Evolutionary conservation across 176 grass and related monocot species (phyloP), one percentile per base, ranked within the genome.

Genomic region (Ampelocalamus luodianensis): DNA sequence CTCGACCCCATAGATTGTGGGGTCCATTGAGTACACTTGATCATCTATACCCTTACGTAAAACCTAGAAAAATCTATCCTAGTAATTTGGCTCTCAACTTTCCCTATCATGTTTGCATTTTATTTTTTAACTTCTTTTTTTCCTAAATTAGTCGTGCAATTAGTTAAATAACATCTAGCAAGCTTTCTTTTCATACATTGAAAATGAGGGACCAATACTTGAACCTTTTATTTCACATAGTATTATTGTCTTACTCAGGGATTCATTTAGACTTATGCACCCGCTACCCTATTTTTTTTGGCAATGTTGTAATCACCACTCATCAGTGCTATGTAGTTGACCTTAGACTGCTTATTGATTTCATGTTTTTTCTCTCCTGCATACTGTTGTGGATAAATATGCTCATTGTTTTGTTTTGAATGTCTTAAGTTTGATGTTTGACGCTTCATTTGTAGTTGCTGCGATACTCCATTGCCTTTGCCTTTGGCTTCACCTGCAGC

Each of bases 21-120:
- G 96, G 96, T 59, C 93, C 96, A 18, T 65, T 94, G 90, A 68
- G 20, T 5, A 82, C 90, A 74, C 88, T 99, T 54, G 88, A 91
- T 78, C 64, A 89, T 49, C 71, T 94, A 50, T 90, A 99, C 70
- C 91, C 96, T 67, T 96, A 90, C 64, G 76, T 76, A 24, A 79
- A 90, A 74, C 88, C 91, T 65, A 94, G 93, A 29, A 29, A 29
- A 29, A 29, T 74, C 39, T 90, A 95, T 68, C 78, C 85, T 81
- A 93, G 93, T 29, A 29, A 29, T 29, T 29, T 29, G 29, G 29
- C 29, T 29, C 29, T 29, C 29, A 29, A 29, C 29, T 29, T 29
- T 29, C 29, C 29, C 29, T 29, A 1, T 1, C 29, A 29, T 29
- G 29, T 29, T 29, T 29, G 29, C 29, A 29, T 34, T 34, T 34